Base-by-base conservation (phyloP, 169 alveolate genomes). In the Babesia ovis region DNA sequence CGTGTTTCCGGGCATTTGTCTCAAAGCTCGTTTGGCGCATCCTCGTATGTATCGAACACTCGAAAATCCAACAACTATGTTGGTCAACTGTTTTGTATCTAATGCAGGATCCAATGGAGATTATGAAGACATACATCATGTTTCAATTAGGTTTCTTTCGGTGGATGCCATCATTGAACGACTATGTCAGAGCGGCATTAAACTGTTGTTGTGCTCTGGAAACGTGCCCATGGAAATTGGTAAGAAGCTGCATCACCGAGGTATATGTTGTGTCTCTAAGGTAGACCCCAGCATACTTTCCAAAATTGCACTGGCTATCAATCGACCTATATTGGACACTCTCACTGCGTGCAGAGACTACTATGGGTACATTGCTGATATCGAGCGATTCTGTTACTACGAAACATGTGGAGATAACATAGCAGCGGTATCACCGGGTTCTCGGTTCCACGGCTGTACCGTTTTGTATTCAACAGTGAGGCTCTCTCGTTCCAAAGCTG, bases 391-490 rank as follows among this genome's bases (percentile, higher is more conserved):
- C 32, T 9, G 25, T 2, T 23, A 64, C 23, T 32, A 68, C 6
- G 29, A 39, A 41, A 59, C 23, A 3, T 50, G 54, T 27, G 42
- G 39, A 29, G 64, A 42, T 6, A 48, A 22, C 27, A 70, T 79
- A 16, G 87, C 50, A 12, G 68, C 58, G 16, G 1, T 79, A 31
- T 31, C 61, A 0, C 22, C 68, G 34, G 34, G 34, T 34, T 50
- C 60, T 20, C 22, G 53, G 22, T 79, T 70, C 37, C 73, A 70
- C n/a, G 87, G 87, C 3, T 79, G 73, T 35, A 79, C 66, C 39
- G 54, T 79, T 5, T 31, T 79, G 42, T 58, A 66, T 23, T 79
- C 87, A 22, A 79, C 41, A 41, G 22, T 54, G 1, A 39, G 56
- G 41, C 45, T 55, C 22, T 48, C 35, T 18, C n/a, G 51, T 9